Conservation (phyloP, 202 grass and related monocot species). For the Saccharum hybrid region DNA sequence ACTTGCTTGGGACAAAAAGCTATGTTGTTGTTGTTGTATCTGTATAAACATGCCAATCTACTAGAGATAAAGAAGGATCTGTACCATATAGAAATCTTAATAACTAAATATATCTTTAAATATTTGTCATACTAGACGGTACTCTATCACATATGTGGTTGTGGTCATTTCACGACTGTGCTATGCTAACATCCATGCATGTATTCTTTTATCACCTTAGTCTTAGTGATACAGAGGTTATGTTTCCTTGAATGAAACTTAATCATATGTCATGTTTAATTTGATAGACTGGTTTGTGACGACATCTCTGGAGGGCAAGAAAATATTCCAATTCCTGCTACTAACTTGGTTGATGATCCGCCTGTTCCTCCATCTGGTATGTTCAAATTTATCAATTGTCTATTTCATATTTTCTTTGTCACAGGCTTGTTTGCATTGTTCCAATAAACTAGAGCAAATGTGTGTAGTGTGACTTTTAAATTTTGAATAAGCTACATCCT, state of each 20-base stretch:
- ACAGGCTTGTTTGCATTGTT: background rate
- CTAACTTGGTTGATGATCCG: slow-evolving; percentile 80
- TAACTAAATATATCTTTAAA: background rate
- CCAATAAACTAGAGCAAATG: background rate
- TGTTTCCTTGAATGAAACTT: slow-evolving; percentile 22
- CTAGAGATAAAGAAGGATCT: background rate
- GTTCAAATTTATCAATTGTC: slow-evolving; percentile 18
- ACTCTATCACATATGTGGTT: background rate
- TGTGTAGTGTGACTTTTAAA: background rate
- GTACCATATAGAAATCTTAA: background rate
- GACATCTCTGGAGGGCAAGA: slow-evolving; percentile 86
- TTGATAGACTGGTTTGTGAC: slow-evolving; percentile 68
- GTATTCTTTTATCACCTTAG: background rate
- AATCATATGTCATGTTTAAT: slow-evolving; percentile 24
- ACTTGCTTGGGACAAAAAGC: too few species aligned
- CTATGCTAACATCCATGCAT: background rate
- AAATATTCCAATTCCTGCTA: slow-evolving; percentile 79
- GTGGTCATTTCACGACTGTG: background rate
- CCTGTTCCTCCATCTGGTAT: slow-evolving; percentile 76
- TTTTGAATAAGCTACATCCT: background rate
- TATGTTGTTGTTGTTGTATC: too few species aligned
- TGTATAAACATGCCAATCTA: background rate
- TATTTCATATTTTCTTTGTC: background rate
- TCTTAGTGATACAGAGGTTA: slow-evolving; percentile 6
- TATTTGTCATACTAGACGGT: background rate